phyloP scores from a whole-genome alignment of 768 basidiomycete genomes.

The Amanita pallidorosea region DNA sequence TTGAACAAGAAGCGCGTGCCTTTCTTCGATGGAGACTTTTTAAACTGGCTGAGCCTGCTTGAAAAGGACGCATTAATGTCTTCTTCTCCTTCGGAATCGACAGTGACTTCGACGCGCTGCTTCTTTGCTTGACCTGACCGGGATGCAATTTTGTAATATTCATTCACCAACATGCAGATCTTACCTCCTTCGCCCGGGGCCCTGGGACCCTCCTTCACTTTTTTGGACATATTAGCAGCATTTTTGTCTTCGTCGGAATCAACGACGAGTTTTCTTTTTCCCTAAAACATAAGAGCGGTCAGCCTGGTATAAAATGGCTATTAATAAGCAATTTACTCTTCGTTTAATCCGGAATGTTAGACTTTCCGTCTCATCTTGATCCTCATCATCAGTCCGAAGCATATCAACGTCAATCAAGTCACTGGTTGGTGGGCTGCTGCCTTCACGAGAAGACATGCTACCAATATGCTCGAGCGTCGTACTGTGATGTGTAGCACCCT shows the following conservation, averaged over 20 bases:
- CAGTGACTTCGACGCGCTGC: slow-evolving; percentile 50
- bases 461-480: slow-evolving; percentile 13
- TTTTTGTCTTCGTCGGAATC: slow-evolving; percentile 54
- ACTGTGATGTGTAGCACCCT: slow-evolving; percentile 2
- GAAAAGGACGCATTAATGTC: slow-evolving; percentile 38
- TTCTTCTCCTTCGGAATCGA: slow-evolving; percentile 39
- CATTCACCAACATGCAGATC: not conserved
- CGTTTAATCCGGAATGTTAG: not conserved
- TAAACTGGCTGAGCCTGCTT: slow-evolving; percentile 51
- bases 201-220: not conserved
- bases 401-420: slow-evolving; percentile 73
- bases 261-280: slow-evolving; percentile 46
- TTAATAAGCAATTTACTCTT: not conserved
- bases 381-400: slow-evolving; percentile 38
- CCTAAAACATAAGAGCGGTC: slow-evolving; percentile 12
- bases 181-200: not conserved
- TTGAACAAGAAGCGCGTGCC: slow-evolving; percentile 21
- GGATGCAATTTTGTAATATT: not conserved
- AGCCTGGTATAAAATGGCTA: not conserved
- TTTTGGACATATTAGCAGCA: slow-evolving; percentile 13
- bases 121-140: slow-evolving; percentile 44
- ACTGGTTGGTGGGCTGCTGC: slow-evolving; percentile 68
- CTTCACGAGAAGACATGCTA: slow-evolving; percentile 30
- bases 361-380: slow-evolving; percentile 13
- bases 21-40: slow-evolving; percentile 48